These are phyloP conservation scores for Liriodendron chinense DNA, from an alignment of 164 flowering plant species.

Conservation along the genomic window DNA sequence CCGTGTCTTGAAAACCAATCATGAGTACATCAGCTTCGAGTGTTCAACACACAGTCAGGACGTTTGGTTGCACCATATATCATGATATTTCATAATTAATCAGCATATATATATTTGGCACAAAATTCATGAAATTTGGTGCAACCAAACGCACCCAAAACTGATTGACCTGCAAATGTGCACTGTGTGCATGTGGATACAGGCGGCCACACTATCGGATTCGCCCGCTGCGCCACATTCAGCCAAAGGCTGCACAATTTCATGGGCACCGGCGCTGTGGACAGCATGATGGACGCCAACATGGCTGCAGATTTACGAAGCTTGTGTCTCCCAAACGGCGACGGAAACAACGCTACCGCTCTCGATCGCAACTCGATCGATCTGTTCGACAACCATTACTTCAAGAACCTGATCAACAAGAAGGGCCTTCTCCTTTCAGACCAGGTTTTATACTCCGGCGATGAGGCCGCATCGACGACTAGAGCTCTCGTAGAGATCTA, in stretches of 20 bases:
- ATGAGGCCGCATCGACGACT: constrained; percentile 40
- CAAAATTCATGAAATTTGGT: not conserved
- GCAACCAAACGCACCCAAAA: not conserved
- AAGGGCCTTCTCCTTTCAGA: constrained; percentile 74
- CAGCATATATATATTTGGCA: too few species aligned
- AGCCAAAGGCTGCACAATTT: constrained; percentile 64
- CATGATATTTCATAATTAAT: too few species aligned
- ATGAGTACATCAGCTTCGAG: too few species aligned
- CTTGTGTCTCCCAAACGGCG: constrained; percentile 51
- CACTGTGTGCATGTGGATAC: not conserved
- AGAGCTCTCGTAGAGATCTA: constrained; percentile 48
- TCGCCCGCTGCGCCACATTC: constrained; percentile 59
- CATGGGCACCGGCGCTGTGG: constrained; percentile 51
- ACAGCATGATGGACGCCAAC: constrained; percentile 47
- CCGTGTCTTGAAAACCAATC: too few species aligned
- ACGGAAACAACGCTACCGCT: constrained; percentile 49
- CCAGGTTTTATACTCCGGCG: constrained; percentile 52
- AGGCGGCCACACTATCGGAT: constrained; percentile 84
- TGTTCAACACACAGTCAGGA: too few species aligned
- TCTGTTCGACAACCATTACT: constrained; percentile 78
- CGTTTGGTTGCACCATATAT: too few species aligned
- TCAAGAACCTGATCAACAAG: constrained; percentile 49
- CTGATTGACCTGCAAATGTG: not conserved
- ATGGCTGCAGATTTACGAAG: constrained; percentile 45
- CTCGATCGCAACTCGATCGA: constrained; percentile 66